Base-by-base conservation (phyloP, 495 filamentous ascomycete species). In the Penicillium subrubescens region DNA sequence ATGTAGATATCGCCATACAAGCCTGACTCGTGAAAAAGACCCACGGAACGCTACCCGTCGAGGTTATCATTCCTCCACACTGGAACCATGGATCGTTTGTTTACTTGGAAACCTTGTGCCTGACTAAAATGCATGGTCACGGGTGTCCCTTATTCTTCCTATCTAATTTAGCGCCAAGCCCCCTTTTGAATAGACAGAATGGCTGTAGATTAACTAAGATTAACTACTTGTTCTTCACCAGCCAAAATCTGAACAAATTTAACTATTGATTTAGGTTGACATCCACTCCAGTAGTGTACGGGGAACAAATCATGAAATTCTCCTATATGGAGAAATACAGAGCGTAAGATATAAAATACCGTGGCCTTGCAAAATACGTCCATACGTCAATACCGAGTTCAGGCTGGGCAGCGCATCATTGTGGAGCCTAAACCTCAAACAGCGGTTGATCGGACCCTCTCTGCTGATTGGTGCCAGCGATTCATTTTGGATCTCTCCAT, bases 401-500 rank as follows among this genome's bases (percentile, higher is more conserved):
- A 56, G 53, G 53, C 53, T 27, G 53, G 53, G 19, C 33, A 31
- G 5, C 53, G 29, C 33, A 48, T 31, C 31, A 6, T 33, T 27
- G 59, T 51, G 44, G 59, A 52, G 46, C 46, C 29, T 27, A 37
- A 37, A 31, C 14, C 56, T 64, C 62, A 64, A 64, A 64, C 62
- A 64, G 62, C 56, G 50, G 62, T 64, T 63, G 44, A 57, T 58
- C 54, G 5, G 31, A 63, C 57, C 31, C 31, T 21, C 12, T 17
- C 1, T 34, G 56, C 5, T 65, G 50, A 65, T 65, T 65, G 62
- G 62, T 34, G 37, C 29, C 23, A 46, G 33, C 46, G 33, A 35
- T 59, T 21, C 48, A 51, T 51, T 54, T 64, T 59, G 62, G 57
- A 60, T 39, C 53, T 50, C 59, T 65, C 62, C 62, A 65, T 56